Evolutionary conservation across 2,329 filamentous ascomycete species (phyloP).

Genomic region (Xylariaceae sp.): DNA sequence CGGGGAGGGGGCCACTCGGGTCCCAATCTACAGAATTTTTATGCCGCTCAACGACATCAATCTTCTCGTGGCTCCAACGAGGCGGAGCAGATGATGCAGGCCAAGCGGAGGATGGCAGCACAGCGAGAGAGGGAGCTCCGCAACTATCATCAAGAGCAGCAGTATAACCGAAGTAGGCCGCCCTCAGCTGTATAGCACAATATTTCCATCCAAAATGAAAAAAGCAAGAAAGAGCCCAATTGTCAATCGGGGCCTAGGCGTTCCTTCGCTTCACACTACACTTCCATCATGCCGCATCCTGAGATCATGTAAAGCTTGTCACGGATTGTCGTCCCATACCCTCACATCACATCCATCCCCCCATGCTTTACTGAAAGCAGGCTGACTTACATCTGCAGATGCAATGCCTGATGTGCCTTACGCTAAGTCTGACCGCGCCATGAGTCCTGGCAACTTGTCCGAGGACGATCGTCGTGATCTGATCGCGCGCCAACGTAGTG

Average conservation of each 20-base stretch:
- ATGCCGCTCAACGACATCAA: conserved; percentile 89
- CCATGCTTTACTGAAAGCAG: conserved; percentile 21
- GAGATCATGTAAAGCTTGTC: conserved; percentile 26
- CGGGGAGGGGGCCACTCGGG: conserved; percentile 65
- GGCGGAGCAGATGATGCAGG: conserved; percentile 98
- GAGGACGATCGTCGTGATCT: conserved; percentile 95
- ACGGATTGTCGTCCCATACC: conserved; percentile 21
- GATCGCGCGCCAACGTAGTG: conserved; percentile 92
- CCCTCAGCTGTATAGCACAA: conserved; percentile 69
- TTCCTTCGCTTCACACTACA: conserved; percentile 23
- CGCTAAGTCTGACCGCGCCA: conserved; percentile 75
- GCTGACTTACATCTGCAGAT: conserved; percentile 44
- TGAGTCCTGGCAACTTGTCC: conserved; percentile 80
- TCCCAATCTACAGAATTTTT: conserved; percentile 87
- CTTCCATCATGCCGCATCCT: conserved; percentile 27
- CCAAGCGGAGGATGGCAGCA: conserved; percentile 97
- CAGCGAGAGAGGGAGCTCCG: conserved; percentile 98
- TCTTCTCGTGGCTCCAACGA: conserved; percentile 78
- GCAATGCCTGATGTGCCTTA: conserved; percentile 44
- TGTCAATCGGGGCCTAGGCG: conserved; percentile 31
- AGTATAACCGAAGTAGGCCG: conserved; percentile 99
- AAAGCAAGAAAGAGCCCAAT: conserved; percentile 31
- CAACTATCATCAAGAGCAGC: conserved; percentile 99
- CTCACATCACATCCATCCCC: conserved; percentile 18
- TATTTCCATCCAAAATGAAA: conserved; percentile 36